Base-by-base conservation (phyloP, 306 rosid species). In the Acacia crassicarpa region DNA sequence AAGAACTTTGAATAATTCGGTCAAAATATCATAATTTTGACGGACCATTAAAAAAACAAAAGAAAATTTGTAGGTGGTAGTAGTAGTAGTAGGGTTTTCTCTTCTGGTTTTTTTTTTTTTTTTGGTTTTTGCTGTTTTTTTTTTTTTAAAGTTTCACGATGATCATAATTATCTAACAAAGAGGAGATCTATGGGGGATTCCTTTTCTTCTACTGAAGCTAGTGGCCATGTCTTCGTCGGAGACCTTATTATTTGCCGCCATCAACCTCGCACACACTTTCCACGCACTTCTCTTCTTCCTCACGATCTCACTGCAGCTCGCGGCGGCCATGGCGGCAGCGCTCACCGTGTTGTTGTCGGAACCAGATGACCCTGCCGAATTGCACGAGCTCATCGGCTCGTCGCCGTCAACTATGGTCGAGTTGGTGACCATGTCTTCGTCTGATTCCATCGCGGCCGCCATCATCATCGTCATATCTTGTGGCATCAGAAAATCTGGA, bases 131-230 rank as follows among this genome's bases (percentile, higher is more conserved):
- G 2, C 25, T 44, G 17, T 20, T 54, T 0, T 54, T 58, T 3
- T 9, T 8, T 20, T 56, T 56, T n/a, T 19, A 0, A 58, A 6
- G 10, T 58, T 22, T 9, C 2, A 8, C 1, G 65, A 58, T 48
- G 53, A 48, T 48, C 53, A 48, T 4, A 8, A 40, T 41, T 41
- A 43, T 6, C 35, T 85, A 94, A 88, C 97, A 94, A 25, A 92
- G 82, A 63, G 99, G 99, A 63, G 99, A 92, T 82, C 99, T 90
- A 88, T 92, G 99, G 62, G 99, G 99, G 81, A 90, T 81, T 79
- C 99, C 91, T 91, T 96, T 96, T 82, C 99, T 91, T 90, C 99
- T 92, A 66, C 97, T 95, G 85, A 94, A 90, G 92, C 88, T 93
- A 0, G 94, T 84, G 5, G 92, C 91, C 88, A 92, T 92, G 83